Evolutionary conservation across 495 filamentous ascomycete genomes (phyloP).

Genomic region (Cetradonia linearis): DNA sequence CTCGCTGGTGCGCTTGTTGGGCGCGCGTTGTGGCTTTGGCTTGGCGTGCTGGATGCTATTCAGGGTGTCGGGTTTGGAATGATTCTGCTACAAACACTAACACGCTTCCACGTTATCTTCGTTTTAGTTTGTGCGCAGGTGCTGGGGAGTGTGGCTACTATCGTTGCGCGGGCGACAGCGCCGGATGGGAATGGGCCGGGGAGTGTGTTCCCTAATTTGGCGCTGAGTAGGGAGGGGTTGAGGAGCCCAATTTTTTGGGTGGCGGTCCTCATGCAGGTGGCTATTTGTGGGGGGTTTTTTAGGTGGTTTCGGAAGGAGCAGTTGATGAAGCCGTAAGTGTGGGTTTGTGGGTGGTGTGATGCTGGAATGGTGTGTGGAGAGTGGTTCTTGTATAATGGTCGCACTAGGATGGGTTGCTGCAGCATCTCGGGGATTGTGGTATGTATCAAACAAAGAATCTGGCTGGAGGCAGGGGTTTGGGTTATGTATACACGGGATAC

Average conservation of each 20-base stretch:
- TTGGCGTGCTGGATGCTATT: conserved; percentile 52
- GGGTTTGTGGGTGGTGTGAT: not conserved
- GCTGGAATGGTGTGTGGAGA: not conserved
- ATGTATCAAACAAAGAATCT: not conserved
- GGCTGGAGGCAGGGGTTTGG: not conserved
- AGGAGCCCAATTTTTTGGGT: conserved; percentile 58
- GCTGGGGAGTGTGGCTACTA: conserved; percentile 46
- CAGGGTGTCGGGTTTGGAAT: conserved; percentile 55
- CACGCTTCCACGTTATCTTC: conserved; percentile 48
- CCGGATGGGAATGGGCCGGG: conserved; percentile 50
- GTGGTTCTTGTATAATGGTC: too few relatives aligned
- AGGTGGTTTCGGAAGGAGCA: conserved; percentile 57
- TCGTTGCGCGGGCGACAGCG: conserved; percentile 47
- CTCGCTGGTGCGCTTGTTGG: conserved; percentile 43
- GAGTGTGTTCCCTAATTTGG: conserved; percentile 53
- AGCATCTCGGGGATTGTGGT: too few relatives aligned
- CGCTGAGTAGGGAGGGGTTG: conserved; percentile 37
- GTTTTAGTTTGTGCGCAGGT: conserved; percentile 48
- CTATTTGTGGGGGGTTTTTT: conserved; percentile 53
- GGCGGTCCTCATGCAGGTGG: conserved; percentile 48
- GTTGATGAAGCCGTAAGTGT: conserved; percentile 45
- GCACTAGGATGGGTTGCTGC: too few relatives aligned
- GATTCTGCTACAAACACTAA: conserved; percentile 53
- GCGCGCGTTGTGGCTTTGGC: conserved; percentile 53
- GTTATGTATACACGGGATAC: not conserved